A percentile compares a stretch with the other conserved stretches of the same genome.
Evolutionary conservation across 768 basidiomycete genomes (phyloP).

Genomic region (Scleroderma bovista): DNA sequence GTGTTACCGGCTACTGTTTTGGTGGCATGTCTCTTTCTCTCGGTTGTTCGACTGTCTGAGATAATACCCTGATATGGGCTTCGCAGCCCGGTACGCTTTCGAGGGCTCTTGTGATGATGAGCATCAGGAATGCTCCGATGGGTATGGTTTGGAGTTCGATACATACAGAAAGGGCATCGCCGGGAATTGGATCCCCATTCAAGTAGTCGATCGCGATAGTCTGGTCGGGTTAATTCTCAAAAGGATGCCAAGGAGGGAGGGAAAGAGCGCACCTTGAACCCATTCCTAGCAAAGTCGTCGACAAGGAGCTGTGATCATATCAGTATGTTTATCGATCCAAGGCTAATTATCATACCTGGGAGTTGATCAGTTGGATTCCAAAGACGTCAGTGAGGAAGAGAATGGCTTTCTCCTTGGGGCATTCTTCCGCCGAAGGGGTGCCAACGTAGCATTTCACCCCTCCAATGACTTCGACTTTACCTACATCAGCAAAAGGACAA

Average conservation of each 20-base stretch:
- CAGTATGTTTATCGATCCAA: not conserved
- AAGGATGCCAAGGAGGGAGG: not conserved
- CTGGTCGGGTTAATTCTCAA: constrained; percentile 2
- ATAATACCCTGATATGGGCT: too few relatives aligned
- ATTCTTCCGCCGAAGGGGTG: constrained; percentile 46
- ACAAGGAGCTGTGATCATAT: constrained; percentile 21
- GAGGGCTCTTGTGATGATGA: too few relatives aligned
- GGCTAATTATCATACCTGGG: constrained; percentile 28
- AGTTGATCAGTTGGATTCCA: constrained; percentile 44
- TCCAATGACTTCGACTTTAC: constrained; percentile 31
- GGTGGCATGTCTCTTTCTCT: constrained; percentile 49
- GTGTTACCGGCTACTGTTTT: constrained; percentile 64
- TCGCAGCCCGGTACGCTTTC: too few relatives aligned
- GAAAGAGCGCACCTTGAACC: constrained; percentile 25
- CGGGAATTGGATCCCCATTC: constrained; percentile 30
- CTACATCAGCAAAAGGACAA: constrained; percentile 13
- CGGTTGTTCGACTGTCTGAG: not conserved
- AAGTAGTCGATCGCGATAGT: constrained; percentile 33
- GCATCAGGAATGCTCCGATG: not conserved
- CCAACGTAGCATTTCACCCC: constrained; percentile 38
- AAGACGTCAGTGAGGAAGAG: constrained; percentile 51
- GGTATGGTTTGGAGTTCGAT: not conserved
- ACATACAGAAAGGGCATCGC: constrained; percentile 12
- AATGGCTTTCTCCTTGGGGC: constrained; percentile 50
- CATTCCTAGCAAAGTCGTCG: constrained; percentile 35